Percentiles rank a stretch among this genome's conserved stretches.
Conservation (phyloP, 164 flowering plant species). For the Litsea cubeba region DNA sequence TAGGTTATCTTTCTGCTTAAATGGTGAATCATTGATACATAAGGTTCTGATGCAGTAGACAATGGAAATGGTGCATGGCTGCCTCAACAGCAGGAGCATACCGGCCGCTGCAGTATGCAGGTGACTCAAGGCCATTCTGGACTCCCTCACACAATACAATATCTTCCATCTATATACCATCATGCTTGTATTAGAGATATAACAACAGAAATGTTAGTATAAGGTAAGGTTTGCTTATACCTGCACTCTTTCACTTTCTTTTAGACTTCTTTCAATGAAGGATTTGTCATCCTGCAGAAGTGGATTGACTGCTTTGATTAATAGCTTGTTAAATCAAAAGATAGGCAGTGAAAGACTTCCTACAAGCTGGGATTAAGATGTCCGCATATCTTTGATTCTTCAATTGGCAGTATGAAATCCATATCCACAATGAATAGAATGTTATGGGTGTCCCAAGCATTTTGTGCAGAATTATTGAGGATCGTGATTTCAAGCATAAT, state of each 20-base stretch:
- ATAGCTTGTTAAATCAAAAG: background rate
- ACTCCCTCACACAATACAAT: slow-evolving; percentile 66
- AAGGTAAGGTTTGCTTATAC: slow-evolving; percentile 22
- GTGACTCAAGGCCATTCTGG: slow-evolving; percentile 83
- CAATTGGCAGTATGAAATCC: too few species aligned
- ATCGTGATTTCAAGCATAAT: too few species aligned
- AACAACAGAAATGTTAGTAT: background rate
- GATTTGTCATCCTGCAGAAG: slow-evolving; percentile 52
- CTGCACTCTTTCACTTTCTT: slow-evolving; percentile 86
- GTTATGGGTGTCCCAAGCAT: too few species aligned
- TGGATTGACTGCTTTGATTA: background rate
- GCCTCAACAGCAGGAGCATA: slow-evolving; percentile 76
- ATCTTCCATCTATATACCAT: slow-evolving; percentile 59
- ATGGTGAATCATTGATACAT: background rate
- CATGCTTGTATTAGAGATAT: background rate
- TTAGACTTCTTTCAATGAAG: slow-evolving; percentile 61
- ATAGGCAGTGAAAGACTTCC: background rate
- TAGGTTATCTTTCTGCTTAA: too few species aligned
- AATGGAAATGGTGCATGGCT: slow-evolving; percentile 90
- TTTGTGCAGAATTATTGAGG: too few species aligned
- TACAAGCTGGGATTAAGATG: too few species aligned
- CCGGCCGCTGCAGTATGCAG: slow-evolving; percentile 66
- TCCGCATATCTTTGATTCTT: too few species aligned
- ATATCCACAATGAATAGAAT: too few species aligned
- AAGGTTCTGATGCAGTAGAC: slow-evolving; percentile 15